Conservation (phyloP, 441 rosid genomes). For the Gossypium davidsonii region DNA sequence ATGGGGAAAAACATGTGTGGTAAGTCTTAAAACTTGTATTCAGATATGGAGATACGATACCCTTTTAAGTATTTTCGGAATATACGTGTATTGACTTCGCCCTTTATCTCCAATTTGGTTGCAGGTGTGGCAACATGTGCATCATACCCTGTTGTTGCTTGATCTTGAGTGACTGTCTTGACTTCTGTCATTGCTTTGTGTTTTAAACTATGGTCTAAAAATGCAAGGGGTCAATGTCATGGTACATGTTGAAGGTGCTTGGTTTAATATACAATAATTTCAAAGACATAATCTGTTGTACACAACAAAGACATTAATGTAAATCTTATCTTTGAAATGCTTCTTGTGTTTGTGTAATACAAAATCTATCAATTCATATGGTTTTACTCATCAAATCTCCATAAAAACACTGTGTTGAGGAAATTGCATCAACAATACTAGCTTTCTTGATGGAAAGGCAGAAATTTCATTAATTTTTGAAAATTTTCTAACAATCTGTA, state of each 20-base stretch:
- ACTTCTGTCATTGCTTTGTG: not conserved
- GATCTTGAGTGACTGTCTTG: not conserved
- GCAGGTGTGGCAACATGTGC: slow-evolving; percentile 90
- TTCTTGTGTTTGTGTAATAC: not conserved
- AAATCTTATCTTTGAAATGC: not conserved
- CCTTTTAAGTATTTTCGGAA: no score
- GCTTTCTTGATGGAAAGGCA: not conserved
- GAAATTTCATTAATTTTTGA: not conserved
- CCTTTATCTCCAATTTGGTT: slow-evolving; percentile 14
- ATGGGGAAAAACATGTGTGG: slow-evolving; percentile 95
- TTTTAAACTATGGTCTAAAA: not conserved
- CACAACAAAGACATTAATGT: not conserved
- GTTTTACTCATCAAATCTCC: no score
- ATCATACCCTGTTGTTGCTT: slow-evolving; percentile 85
- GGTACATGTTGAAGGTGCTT: not conserved
- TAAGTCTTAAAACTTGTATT: slow-evolving; percentile 27
- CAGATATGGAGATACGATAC: no score
- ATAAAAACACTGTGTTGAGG: not conserved
- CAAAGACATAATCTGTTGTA: not conserved
- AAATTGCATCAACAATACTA: not conserved
- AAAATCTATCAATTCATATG: not conserved
- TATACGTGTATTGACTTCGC: not conserved
- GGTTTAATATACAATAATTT: no score
- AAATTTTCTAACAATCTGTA: not conserved
- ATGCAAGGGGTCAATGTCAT: not conserved